Evolutionary conservation across 169 alveolate species (phyloP).

Genomic region (Theileria sp.): DNA sequence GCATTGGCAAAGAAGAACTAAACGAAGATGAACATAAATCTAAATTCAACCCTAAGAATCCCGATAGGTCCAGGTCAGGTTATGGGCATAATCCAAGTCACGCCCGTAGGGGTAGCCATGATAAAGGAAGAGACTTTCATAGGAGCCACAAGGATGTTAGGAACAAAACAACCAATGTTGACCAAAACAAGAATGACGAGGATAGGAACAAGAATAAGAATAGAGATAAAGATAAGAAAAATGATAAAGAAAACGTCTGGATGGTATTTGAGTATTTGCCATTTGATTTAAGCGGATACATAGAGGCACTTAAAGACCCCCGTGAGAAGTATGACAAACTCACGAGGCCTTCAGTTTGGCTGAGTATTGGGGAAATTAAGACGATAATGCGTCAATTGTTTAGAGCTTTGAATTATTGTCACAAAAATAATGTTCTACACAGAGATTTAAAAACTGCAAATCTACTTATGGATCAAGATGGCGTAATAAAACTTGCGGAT

Average conservation of each 20-base stretch:
- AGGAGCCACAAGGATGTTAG: not conserved
- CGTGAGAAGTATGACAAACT: slow-evolving; percentile 62
- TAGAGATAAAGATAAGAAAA: not conserved
- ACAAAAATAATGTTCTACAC: slow-evolving; percentile 83
- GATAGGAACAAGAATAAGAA: not conserved
- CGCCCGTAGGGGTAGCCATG: not conserved
- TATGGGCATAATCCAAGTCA: not conserved
- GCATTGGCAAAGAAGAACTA: not conserved
- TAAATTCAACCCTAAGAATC: not conserved
- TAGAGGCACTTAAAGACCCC: slow-evolving; percentile 70
- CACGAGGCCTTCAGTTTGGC: slow-evolving; percentile 62
- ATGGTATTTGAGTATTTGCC: slow-evolving; percentile 86
- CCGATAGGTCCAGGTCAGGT: not conserved
- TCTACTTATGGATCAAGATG: slow-evolving; percentile 85
- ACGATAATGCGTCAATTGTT: slow-evolving; percentile 79
- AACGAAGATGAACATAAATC: not conserved
- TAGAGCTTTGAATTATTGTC: slow-evolving; percentile 84
- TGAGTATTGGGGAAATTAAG: slow-evolving; percentile 79
- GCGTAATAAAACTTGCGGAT: slow-evolving; percentile 93
- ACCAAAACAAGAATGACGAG: slow-evolving; percentile 13
- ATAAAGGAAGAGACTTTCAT: not conserved
- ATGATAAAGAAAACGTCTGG: slow-evolving; percentile 72
- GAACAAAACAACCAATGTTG: not conserved
- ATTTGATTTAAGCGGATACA: slow-evolving; percentile 81
- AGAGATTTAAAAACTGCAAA: slow-evolving; percentile 91